phyloP scores from a whole-genome alignment of 129 eudicot genomes.

The Dittrichia graveolens region DNA sequence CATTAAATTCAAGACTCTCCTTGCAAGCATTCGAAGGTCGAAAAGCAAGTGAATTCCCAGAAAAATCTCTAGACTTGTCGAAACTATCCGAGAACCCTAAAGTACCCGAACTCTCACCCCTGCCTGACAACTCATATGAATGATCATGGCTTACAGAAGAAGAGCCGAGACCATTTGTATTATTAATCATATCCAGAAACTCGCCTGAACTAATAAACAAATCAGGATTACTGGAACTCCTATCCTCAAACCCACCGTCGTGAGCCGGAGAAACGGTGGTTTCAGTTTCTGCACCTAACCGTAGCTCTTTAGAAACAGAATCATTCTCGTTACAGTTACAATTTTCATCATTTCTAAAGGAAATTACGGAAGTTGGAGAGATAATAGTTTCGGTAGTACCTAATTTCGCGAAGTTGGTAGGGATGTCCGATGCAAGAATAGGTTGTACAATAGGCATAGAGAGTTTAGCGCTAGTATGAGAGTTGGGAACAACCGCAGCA shows the following conservation, averaged over 20 bases:
- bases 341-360: constrained; percentile 39
- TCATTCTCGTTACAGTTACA: constrained; percentile 10
- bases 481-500: constrained; percentile 59
- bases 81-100: constrained; percentile 81
- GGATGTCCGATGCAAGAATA: constrained; percentile 50
- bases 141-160: constrained; percentile 51
- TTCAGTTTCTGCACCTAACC: constrained; percentile 54
- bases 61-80: constrained; percentile 69
- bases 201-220: constrained; percentile 57
- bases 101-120: constrained; percentile 72
- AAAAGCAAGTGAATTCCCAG: constrained; percentile 55
- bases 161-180: constrained; percentile 51
- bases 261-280: constrained; percentile 60
- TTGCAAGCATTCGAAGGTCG: constrained; percentile 50
- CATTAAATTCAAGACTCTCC: constrained; percentile 59
- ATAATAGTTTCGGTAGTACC: constrained; percentile 45
- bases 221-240: constrained; percentile 32
- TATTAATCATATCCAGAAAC: constrained; percentile 51
- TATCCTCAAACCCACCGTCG: constrained; percentile 50
- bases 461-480: constrained; percentile 44
- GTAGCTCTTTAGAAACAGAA: constrained; percentile 50
- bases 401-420: constrained; percentile 57
- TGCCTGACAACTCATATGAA: constrained; percentile 56
- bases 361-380: constrained; percentile 80
- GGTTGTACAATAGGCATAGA: constrained; percentile 87